Base-by-base conservation (phyloP, 2,329 filamentous ascomycete genomes). In the Pseudocercospora fijiensis region DNA sequence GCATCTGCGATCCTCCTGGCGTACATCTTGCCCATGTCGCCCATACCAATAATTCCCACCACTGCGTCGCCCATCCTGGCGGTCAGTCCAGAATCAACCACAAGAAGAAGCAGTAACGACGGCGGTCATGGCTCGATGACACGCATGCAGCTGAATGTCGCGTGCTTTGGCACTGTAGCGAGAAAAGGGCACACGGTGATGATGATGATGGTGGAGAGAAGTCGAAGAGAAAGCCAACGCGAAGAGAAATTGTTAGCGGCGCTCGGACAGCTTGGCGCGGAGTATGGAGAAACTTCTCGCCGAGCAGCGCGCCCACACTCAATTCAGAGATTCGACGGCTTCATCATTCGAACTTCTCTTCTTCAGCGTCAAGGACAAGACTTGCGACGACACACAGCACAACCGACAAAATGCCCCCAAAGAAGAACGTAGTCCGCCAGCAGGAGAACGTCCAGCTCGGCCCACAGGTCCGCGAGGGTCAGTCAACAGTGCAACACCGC, bases 11-110 rank as follows among this genome's bases (percentile, higher is more conserved):
- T 86, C 75, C 88, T 87, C 75, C 90, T 87, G 74, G 95, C 91
- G 79, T 99, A 99, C 92, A 99, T 96, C 85, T 90, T 96, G 74
- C 95, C 95, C 95, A 99, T 99, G 75, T 97, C 94, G 69, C 95
- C 95, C 93, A 99, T 97, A 65, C 95, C 95, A 77, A 99, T 99
- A 75, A 99, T 90, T 70, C 95, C 95, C 70, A 99, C 86, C 67
- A 89, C 87, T 76, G 91, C 91, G 74, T 85, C 83, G 71, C 88
- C 86, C 88, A 86, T 81, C 63, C 62, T 81, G 71, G 74, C 70
- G 63, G 61, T 49, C 37, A 52, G 58, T 57, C 49, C 62, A 61
- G 60, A 43, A 62, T 58, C 16, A n/a, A 45, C 61, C 24, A 27
- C 27, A 58, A 24, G 28, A 57, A 45, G 61, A 58, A 58, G n/a